Percentiles rank a stretch among this genome's conserved stretches.
Evolutionary conservation across 257 asterid genomes (phyloP).

Genomic region (Solanum dulcamara): DNA sequence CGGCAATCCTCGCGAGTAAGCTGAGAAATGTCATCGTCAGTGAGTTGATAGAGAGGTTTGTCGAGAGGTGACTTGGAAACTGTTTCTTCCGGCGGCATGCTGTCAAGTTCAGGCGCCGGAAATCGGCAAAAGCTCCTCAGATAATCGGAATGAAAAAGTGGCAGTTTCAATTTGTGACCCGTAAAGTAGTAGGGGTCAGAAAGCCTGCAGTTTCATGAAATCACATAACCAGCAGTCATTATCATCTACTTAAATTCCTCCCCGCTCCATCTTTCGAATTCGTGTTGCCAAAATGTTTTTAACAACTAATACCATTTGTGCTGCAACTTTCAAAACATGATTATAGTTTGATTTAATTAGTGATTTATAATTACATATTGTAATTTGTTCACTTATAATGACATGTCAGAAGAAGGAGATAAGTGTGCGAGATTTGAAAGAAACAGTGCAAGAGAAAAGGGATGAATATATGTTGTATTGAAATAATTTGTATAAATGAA

Average conservation of each 20-base stretch:
- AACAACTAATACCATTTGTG: too few relatives aligned
- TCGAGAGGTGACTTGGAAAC: slow-evolving; percentile 58
- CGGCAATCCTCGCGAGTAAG: slow-evolving; percentile 99
- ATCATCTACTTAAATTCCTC: background rate
- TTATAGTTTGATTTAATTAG: too few relatives aligned
- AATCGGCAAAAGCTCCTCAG: background rate
- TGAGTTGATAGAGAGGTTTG: slow-evolving; percentile 77
- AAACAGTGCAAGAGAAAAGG: too few relatives aligned
- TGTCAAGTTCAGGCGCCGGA: slow-evolving; percentile 28
- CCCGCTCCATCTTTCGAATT: background rate
- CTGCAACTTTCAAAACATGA: too few relatives aligned
- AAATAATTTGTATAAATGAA: too few relatives aligned
- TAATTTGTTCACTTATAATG: too few relatives aligned
- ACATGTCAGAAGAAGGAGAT: too few relatives aligned
- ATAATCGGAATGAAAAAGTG: background rate
- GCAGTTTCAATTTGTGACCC: background rate
- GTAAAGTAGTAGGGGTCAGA: background rate
- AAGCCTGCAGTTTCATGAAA: background rate
- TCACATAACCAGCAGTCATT: background rate
- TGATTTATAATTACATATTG: too few relatives aligned
- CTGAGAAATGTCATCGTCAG: slow-evolving; percentile 98
- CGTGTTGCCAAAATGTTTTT: background rate
- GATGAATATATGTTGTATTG: too few relatives aligned
- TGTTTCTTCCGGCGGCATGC: slow-evolving; percentile 44
- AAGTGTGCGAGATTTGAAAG: too few relatives aligned